Evolutionary conservation across 1,284 basidiomycete species (phyloP).

Genomic region (Puccinia sorghi): DNA sequence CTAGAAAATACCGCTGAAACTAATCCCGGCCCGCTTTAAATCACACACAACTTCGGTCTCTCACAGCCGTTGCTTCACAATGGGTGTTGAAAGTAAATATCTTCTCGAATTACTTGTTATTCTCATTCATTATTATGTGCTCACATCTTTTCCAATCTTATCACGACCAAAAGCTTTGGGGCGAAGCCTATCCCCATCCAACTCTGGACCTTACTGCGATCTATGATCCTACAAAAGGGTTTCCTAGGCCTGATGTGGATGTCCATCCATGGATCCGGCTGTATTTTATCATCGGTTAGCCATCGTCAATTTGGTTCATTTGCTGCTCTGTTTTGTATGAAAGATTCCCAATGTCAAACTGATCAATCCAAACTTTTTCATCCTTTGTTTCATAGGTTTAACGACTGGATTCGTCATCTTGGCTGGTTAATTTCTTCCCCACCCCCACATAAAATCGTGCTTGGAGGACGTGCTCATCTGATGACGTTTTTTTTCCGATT

Average conservation of each 20-base stretch:
- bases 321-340: neutral
- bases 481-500: no score
- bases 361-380: neutral
- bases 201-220: neutral
- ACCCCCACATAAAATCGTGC: neutral
- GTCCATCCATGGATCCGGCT: conserved; percentile 43
- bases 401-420: conserved; percentile 34
- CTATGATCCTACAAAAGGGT: conserved; percentile 43
- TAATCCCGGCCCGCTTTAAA: conserved; percentile 64
- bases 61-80: conserved; percentile 45
- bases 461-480: no score
- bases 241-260: conserved; percentile 42
- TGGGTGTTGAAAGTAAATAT: conserved; percentile 44
- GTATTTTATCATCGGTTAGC: conserved; percentile 35
- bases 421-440: conserved; percentile 12
- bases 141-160: neutral
- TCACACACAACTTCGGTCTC: conserved; percentile 17
- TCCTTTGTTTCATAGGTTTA: conserved; percentile 16
- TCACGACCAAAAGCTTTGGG: conserved; percentile 26
- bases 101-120: neutral
- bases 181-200: conserved; percentile 43
- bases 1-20: conserved; percentile 62
- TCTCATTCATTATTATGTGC: neutral
- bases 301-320: neutral
- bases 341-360: no score